Conservation (phyloP, 345 rosid genomes). For the Passiflora organensis region DNA sequence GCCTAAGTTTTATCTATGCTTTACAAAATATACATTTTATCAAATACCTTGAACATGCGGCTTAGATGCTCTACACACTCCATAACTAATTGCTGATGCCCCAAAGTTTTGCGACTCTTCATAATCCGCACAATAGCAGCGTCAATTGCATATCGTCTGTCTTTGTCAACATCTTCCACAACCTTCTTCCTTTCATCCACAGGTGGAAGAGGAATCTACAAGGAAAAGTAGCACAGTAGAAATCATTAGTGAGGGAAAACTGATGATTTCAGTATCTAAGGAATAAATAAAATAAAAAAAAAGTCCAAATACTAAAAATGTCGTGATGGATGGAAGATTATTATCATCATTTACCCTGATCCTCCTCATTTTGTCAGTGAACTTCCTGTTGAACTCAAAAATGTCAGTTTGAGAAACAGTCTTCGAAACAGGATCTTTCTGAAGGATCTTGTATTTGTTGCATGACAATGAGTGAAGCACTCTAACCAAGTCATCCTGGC, state of each 20-base stretch:
- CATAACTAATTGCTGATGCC: conserved; percentile 73
- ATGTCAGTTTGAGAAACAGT: conserved; percentile 14
- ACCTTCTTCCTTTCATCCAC: conserved; percentile 93
- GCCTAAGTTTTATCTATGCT: too few relatives aligned
- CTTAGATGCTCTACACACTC: conserved; percentile 93
- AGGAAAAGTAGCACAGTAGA: background rate
- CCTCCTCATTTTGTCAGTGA: conserved; percentile 85
- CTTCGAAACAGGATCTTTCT: conserved; percentile 19
- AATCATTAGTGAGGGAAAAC: background rate
- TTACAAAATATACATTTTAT: background rate
- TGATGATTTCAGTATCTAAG: background rate
- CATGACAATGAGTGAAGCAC: conserved; percentile 10
- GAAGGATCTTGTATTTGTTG: conserved; percentile 20
- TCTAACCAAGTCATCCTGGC: conserved; percentile 76
- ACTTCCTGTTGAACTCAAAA: conserved; percentile 37
- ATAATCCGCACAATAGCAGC: conserved; percentile 97
- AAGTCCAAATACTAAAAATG: background rate
- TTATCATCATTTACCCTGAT: conserved; percentile 58
- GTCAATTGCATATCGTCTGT: conserved; percentile 84
- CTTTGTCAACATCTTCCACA: conserved; percentile 91
- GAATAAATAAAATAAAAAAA: background rate
- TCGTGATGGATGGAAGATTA: background rate
- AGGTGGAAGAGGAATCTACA: conserved; percentile 85
- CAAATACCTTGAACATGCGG: conserved; percentile 87
- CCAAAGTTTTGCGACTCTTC: conserved; percentile 85